Evolutionary conservation across 2,329 filamentous ascomycete species (phyloP).

Genomic region (Claviceps sorghi): DNA sequence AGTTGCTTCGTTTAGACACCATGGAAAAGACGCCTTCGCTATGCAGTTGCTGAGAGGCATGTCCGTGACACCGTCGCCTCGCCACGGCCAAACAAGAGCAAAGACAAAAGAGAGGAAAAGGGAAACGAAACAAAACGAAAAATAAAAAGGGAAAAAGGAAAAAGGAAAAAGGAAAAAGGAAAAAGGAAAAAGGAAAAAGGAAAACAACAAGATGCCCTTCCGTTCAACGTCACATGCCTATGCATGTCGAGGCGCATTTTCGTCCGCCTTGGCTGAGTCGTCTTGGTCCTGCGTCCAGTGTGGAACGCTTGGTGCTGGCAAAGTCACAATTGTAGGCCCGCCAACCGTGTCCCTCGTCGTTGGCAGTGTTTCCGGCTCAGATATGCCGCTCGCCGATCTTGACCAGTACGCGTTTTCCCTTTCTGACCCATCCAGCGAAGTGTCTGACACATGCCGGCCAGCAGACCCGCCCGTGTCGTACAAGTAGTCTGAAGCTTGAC

Average conservation of each 20-base stretch:
- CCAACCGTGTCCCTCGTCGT: constrained; percentile 2
- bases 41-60: background rate
- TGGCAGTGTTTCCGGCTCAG: background rate
- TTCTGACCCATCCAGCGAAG: background rate
- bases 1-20: background rate
- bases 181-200: background rate
- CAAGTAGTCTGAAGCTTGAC: background rate
- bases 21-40: background rate
- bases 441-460: background rate
- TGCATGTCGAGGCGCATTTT: background rate
- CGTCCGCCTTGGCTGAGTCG: background rate
- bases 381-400: constrained; percentile 4
- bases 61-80: background rate
- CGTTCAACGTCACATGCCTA: background rate
- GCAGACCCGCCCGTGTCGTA: background rate
- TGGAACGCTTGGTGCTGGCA: constrained; percentile 1
- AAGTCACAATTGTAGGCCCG: background rate
- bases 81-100: background rate
- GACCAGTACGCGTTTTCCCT: background rate
- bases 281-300: constrained; percentile 3
- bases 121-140: too few species aligned
- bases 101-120: background rate
- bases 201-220: background rate
- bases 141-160: background rate
- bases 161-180: background rate